These are phyloP conservation scores for Tetracladium setigerum DNA, from an alignment of 495 filamentous ascomycete genomes.

Conservation along the genomic window DNA sequence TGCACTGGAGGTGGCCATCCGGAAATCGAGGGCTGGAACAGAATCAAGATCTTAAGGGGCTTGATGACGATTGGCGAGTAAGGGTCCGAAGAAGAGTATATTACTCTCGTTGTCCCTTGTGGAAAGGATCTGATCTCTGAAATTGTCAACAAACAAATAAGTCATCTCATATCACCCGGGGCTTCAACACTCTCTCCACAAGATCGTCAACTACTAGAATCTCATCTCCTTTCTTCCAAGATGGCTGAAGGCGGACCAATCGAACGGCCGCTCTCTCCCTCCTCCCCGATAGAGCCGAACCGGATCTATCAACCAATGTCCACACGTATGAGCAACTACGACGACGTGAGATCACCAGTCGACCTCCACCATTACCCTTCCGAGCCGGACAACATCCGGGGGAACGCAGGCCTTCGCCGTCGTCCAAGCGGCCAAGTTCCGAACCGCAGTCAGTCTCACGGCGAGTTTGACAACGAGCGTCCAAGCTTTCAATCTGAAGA, in stretches of 20 bases:
- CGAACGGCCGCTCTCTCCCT: constrained; percentile 7
- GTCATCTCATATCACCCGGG: too few species aligned
- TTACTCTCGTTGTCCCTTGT: too few species aligned
- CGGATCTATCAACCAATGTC: constrained; percentile 2
- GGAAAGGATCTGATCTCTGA: too few species aligned
- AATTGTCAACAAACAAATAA: too few species aligned
- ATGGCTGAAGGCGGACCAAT: constrained; percentile 8
- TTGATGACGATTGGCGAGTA: too few species aligned
- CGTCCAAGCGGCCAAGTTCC: constrained; percentile 1
- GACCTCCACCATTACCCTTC: background rate
- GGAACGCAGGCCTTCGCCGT: constrained; percentile 6
- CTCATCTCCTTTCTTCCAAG: too few species aligned
- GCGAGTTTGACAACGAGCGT: constrained; percentile 3
- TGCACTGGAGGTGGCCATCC: background rate
- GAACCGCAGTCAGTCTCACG: constrained; percentile 4
- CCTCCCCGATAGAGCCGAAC: background rate
- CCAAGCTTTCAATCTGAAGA: constrained; percentile 1
- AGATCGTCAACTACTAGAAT: too few species aligned
- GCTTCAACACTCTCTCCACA: too few species aligned
- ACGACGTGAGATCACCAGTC: constrained; percentile 7
- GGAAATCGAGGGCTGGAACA: constrained; percentile 8
- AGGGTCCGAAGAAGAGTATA: too few species aligned
- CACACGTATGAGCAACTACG: background rate
- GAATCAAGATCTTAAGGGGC: too few species aligned
- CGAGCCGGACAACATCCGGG: constrained; percentile 4